A percentile compares a stretch with the other conserved stretches of the same genome.
Evolutionary conservation across 768 basidiomycete genomes (phyloP).

Genomic region (Cubamyces lactineus): DNA sequence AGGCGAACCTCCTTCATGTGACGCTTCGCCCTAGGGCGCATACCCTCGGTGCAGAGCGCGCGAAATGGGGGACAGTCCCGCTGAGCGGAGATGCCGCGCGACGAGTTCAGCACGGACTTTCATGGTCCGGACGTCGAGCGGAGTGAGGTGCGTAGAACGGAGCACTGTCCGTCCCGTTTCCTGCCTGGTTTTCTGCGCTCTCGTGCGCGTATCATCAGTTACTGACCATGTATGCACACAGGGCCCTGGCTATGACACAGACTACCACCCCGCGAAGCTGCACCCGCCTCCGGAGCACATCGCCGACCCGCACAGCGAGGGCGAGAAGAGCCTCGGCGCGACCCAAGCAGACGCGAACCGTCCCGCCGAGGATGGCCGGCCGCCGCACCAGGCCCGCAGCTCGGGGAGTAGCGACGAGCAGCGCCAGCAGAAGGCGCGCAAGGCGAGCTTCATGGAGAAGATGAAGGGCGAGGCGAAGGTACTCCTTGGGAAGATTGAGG

Average conservation of each 20-base stretch:
- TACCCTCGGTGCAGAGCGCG: conserved; percentile 25
- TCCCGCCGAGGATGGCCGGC: conserved; percentile 16
- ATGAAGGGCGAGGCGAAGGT: conserved; percentile 38
- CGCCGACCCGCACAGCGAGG: background rate
- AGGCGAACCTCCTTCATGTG: conserved; percentile 24
- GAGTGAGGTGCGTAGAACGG: background rate
- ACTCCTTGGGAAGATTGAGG: conserved; percentile 34
- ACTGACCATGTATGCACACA: conserved; percentile 4
- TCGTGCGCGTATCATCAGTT: background rate
- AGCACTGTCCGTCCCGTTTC: background rate
- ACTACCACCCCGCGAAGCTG: conserved; percentile 34
- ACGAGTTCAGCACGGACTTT: background rate
- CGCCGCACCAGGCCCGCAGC: background rate
- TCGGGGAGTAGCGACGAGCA: background rate
- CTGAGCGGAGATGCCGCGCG: too few species aligned
- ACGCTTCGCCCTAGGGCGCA: conserved; percentile 29
- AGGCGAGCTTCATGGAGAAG: conserved; percentile 36
- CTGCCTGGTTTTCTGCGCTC: background rate
- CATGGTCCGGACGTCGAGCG: background rate
- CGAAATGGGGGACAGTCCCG: conserved; percentile 23
- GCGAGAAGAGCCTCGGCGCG: conserved; percentile 21
- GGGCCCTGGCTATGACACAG: conserved; percentile 32
- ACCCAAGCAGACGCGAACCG: conserved; percentile 23
- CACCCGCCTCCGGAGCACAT: conserved; percentile 29
- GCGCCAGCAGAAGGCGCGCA: conserved; percentile 28